Evolutionary conservation across 495 filamentous ascomycete genomes (phyloP), one percentile per base, ranked within the genome.

Genomic region (Apodospora peruviana): DNA sequence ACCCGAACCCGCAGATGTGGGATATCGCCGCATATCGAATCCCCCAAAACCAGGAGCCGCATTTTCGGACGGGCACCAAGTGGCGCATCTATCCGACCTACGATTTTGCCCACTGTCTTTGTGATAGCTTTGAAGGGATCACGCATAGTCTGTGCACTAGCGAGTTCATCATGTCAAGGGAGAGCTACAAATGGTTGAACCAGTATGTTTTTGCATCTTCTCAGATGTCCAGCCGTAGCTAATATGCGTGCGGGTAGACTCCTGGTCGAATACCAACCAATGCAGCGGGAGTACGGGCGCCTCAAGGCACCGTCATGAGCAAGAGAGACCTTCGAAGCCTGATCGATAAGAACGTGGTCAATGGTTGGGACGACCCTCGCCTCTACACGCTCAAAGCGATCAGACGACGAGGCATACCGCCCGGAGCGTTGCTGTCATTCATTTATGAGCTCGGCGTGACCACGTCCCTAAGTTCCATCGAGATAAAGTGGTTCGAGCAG

Each of bases 21-120:
- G 90, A 95, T 61, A 88, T 88, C 14, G 89, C 93, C 59, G 90
- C 94, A 66, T 95, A 95, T 70, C 85, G 89, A 18, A 45, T 91
- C 58, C 93, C 87, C 73, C 83, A 80, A 64, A 77, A 79, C 3
- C 65, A 79, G 14, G 67, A 75, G 10, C 62, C 72, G 19, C 91
- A 96, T 64, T 89, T 91, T 70, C 87, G 91, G 40, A 96, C 90
- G 5, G 90, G 89, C 24, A 73, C 73, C 20, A 83, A 80, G 55
- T 96, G 90, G 88, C 95, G 94, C 71, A 85, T 94, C 56, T 97
- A 97, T 73, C 91, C 91, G 0, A 96, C 88, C 40, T 97, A 96
- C 58, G 91, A 95, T 65, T 94, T 95, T 59, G 85, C 83, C 53
- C 68, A 91, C 90, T n/a, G 81, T 95, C n/a, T 41, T 80, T 96